Evolutionary conservation across 768 basidiomycete species (phyloP).

Genomic region (Crepidotus variabilis): DNA sequence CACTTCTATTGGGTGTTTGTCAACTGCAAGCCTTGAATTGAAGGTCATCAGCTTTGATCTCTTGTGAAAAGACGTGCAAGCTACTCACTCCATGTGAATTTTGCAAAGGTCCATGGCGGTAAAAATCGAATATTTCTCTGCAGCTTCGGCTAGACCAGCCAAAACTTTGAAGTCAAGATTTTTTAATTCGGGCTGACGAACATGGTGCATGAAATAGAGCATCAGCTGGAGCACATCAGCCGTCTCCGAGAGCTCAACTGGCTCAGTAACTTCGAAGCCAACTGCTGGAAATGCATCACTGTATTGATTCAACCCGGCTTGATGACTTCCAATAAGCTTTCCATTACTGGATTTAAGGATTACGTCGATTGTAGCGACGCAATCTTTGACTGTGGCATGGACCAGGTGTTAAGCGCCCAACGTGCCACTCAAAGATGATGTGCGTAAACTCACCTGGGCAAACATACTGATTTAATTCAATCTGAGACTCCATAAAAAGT

Average conservation of each 20-base stretch:
- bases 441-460: background rate
- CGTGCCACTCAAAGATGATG: background rate
- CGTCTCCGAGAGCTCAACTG: background rate
- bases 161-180: background rate
- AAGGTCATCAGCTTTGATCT: background rate
- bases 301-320: conserved; percentile 8
- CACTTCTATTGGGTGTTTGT: conserved; percentile 6
- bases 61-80: background rate
- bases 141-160: conserved; percentile 10
- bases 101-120: conserved; percentile 12
- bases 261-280: conserved; percentile 1
- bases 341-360: conserved; percentile 11
- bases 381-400: conserved; percentile 4
- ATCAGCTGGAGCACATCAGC: conserved; percentile 3
- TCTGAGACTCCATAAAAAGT: background rate
- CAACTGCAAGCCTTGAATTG: background rate
- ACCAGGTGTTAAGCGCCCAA: background rate
- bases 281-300: conserved; percentile 9
- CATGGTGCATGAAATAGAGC: conserved; percentile 12
- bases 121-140: conserved; percentile 14
- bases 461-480: background rate
- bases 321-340: conserved; percentile 9
- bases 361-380: conserved; percentile 12
- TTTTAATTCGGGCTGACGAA: conserved; percentile 4
- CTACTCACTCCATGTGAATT: conserved; percentile 9